Base-by-base conservation (phyloP, 2,329 filamentous ascomycete genomes). In the Xylariaceae sp. region DNA sequence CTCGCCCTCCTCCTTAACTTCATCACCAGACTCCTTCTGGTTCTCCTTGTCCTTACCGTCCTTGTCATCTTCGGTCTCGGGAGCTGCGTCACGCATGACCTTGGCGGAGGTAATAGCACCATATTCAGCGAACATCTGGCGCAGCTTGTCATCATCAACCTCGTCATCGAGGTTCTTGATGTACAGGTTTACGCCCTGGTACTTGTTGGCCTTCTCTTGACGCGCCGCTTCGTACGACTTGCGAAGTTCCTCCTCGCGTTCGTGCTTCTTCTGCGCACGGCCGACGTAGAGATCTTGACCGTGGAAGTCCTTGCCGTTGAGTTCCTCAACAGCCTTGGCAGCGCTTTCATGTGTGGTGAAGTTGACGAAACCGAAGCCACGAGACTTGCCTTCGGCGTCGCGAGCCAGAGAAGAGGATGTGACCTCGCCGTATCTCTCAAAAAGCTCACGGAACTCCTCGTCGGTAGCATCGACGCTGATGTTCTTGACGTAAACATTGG, bases 401-500 rank as follows among this genome's bases (percentile, higher is more conserved):
- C 91, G 91, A 69, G 92, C 91, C 66, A 99, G 86, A 55, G 93
- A 96, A 50, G 94, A 92, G 59, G 94, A 99, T 63, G 94, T 97
- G 69, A 99, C 94, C 59, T 95, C 88, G 68, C 94, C 94, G 72
- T 86, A 96, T 77, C 87, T 87, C 82, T 94, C 90, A 71, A 99
- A 97, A 54, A 97, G 82, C 64, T 88, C 84, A 69, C 92, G 91
- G 86, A 99, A 97, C 74, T 97, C 89, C 7, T 97, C 92, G 63
- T 99, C 94, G 61, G 86, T 88, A 65, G 88, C 90, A 53, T 97
- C 93, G 41, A 80, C 72, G 71, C 87, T 85, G 69, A 99, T 88
- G 82, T 99, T 99, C 88, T 99, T 99, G 81, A 99, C 90, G 80
- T 99, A 99, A 78, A 99, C 88, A 77, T 99, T 99, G 82, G 94